Percentiles rank a stretch among this genome's conserved stretches.
phyloP scores from a whole-genome alignment of 331 rosid genomes.

The Quercus phellos region DNA sequence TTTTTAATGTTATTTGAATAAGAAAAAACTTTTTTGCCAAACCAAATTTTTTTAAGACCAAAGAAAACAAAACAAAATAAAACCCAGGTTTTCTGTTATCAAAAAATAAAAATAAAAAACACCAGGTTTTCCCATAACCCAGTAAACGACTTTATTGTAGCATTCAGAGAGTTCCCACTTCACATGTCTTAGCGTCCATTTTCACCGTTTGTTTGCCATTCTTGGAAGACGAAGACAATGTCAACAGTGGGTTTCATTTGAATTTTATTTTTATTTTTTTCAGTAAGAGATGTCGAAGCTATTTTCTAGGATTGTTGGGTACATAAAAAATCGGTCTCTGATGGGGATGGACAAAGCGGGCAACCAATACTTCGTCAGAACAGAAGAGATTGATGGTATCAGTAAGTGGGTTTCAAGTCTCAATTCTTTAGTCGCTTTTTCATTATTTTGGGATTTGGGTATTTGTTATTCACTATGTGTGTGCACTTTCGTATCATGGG shows the following conservation, averaged over 20 bases:
- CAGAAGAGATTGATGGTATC: constrained; percentile 65
- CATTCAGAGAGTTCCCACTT: neutral
- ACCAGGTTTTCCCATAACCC: neutral
- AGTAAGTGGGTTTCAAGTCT: constrained; percentile 50
- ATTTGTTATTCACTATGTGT: neutral
- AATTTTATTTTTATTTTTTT: neutral
- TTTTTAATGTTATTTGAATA: too few species aligned
- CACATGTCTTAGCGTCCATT: neutral
- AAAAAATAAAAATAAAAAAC: neutral
- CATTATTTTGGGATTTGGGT: neutral
- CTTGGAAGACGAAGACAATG: constrained; percentile 1
- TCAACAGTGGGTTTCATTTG: neutral
- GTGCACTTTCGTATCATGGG: neutral
- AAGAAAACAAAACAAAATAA: too few species aligned
- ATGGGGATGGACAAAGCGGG: constrained; percentile 77
- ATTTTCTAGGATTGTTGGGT: constrained; percentile 50
- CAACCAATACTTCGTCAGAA: constrained; percentile 62
- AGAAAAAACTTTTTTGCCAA: too few species aligned
- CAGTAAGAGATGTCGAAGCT: constrained; percentile 54
- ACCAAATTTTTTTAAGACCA: too few species aligned
- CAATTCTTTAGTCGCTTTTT: neutral
- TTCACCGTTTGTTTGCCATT: constrained; percentile 7
- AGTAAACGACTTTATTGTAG: neutral
- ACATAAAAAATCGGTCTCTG: constrained; percentile 40
- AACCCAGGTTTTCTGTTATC: too few species aligned